Conservation (phyloP, 2,329 filamentous ascomycete genomes). For the Microsporum audouinii region DNA sequence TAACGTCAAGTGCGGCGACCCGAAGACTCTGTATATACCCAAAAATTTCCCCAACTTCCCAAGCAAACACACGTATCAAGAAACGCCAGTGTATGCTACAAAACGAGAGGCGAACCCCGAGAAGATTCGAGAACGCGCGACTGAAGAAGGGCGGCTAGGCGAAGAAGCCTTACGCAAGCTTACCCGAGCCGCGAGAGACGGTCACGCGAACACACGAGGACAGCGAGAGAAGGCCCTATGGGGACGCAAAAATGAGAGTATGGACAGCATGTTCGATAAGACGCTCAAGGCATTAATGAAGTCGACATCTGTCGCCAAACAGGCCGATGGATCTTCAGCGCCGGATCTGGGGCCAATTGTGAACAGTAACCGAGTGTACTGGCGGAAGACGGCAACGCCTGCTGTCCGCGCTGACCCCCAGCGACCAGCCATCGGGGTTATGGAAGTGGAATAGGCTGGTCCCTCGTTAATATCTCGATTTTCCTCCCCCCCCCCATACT, state of each 20-base stretch:
- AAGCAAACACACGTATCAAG: constrained; percentile 52
- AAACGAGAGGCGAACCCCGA: constrained; percentile 49
- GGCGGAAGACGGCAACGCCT: constrained; percentile 37
- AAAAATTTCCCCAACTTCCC: constrained; percentile 51
- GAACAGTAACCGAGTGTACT: constrained; percentile 50
- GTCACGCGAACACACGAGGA: constrained; percentile 31
- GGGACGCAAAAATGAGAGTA: constrained; percentile 29
- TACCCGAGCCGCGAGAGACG: constrained; percentile 39
- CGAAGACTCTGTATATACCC: constrained; percentile 44
- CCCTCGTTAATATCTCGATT: not conserved
- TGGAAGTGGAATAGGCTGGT: not conserved
- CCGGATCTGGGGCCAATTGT: constrained; percentile 42
- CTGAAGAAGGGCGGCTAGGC: constrained; percentile 53
- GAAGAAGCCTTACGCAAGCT: constrained; percentile 55
- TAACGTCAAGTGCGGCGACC: constrained; percentile 37
- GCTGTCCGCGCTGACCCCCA: not conserved
- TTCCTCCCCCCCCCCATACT: not conserved
- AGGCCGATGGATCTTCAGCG: constrained; percentile 12
- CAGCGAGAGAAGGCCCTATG: constrained; percentile 30
- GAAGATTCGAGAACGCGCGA: constrained; percentile 50
- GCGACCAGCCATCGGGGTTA: not conserved
- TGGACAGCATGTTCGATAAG: constrained; percentile 45
- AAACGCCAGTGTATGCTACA: constrained; percentile 45
- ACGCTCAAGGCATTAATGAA: constrained; percentile 42
- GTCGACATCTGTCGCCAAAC: constrained; percentile 21